These are phyloP conservation scores for Blastobotrys elegans DNA, from an alignment of 1,139 yeast genomes.

Conservation along the genomic window DNA sequence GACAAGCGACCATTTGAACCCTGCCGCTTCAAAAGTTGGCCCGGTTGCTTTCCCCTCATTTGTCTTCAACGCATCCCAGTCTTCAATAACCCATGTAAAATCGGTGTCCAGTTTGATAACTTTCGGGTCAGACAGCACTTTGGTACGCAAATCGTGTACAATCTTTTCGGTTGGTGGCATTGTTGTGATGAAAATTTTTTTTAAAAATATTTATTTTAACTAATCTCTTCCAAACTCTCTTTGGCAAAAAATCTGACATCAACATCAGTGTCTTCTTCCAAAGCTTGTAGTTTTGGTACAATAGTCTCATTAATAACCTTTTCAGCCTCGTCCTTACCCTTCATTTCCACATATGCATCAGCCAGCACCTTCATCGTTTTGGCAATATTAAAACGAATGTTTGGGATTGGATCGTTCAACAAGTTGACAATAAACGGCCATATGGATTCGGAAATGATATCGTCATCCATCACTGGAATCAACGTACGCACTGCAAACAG, in stretches of 20 bases:
- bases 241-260: slow-evolving; percentile 88
- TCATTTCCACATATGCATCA: slow-evolving; percentile 39
- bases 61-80: slow-evolving; percentile 48
- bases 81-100: slow-evolving; percentile 70
- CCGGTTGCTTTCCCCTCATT: slow-evolving; percentile 36
- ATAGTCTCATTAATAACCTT: slow-evolving; percentile 52
- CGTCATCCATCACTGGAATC: slow-evolving; percentile 49
- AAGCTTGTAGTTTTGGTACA: slow-evolving; percentile 58
- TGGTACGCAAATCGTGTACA: slow-evolving; percentile 12
- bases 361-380: slow-evolving; percentile 66
- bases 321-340: slow-evolving; percentile 22
- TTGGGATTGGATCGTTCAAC: slow-evolving; percentile 80
- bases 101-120: slow-evolving; percentile 32
- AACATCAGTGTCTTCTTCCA: slow-evolving; percentile 66
- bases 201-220: background rate
- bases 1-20: slow-evolving; percentile 65
- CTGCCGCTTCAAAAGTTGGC: slow-evolving; percentile 59
- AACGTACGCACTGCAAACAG: slow-evolving; percentile 80
- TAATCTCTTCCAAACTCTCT: slow-evolving; percentile 40
- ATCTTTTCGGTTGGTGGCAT: slow-evolving; percentile 10
- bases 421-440: slow-evolving; percentile 75
- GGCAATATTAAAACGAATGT: slow-evolving; percentile 91
- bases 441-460: slow-evolving; percentile 56
- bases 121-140: slow-evolving; percentile 12
- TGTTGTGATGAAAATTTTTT: background rate